These are phyloP conservation scores for Colletotrichum chrysophilum DNA, from an alignment of 2,329 filamentous ascomycete species.

Conservation along the genomic window DNA sequence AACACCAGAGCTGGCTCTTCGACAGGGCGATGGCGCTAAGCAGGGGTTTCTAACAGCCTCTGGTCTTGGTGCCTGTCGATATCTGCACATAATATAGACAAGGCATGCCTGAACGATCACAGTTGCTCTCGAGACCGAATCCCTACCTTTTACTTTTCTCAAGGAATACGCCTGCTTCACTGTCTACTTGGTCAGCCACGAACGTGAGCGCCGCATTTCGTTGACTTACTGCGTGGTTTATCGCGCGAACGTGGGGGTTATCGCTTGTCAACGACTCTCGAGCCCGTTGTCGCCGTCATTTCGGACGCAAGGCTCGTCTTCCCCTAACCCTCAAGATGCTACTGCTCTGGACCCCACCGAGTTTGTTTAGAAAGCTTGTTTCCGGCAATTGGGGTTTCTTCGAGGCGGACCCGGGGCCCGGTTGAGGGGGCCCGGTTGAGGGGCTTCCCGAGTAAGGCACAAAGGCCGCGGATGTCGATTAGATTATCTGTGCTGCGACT, in stretches of 20 bases:
- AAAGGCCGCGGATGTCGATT: neutral
- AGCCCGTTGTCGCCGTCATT: neutral
- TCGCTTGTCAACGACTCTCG: neutral
- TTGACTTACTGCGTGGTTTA: neutral
- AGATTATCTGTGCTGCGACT: neutral
- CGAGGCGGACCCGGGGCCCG: neutral
- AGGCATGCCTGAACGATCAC: slow-evolving; percentile 23
- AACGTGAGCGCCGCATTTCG: neutral
- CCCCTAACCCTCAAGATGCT: neutral
- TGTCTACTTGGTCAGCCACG: neutral
- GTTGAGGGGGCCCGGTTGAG: neutral
- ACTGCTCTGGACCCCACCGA: neutral
- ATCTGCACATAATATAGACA: slow-evolving; percentile 24
- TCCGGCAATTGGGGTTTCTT: slow-evolving; percentile 7
- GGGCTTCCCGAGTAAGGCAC: neutral
- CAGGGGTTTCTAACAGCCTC: slow-evolving; percentile 20
- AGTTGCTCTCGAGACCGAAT: slow-evolving; percentile 4
- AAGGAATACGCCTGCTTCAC: neutral
- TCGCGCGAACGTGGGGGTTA: neutral
- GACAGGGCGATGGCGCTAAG: slow-evolving; percentile 7
- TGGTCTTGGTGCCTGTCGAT: slow-evolving; percentile 22
- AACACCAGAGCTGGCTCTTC: neutral
- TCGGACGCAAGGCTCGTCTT: neutral
- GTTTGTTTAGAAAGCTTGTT: slow-evolving; percentile 7
- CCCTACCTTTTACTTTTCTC: neutral